Evolutionary conservation across 1,284 basidiomycete genomes (phyloP).

Genomic region (Phylloporus sp.): DNA sequence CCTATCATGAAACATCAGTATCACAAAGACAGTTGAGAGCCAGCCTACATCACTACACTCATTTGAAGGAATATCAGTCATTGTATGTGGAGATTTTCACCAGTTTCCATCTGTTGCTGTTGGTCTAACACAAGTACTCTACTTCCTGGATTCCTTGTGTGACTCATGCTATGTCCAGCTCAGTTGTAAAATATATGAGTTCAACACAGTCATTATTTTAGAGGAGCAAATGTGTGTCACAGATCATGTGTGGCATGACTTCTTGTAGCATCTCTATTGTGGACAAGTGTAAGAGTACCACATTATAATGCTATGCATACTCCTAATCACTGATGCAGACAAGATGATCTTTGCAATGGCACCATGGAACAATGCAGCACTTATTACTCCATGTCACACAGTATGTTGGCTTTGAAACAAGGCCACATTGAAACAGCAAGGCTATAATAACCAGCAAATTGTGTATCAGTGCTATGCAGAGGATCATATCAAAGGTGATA

Average conservation of each 20-base stretch:
- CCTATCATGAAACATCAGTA: too few relatives aligned
- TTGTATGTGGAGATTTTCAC: neutral
- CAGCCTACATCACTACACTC: too few relatives aligned
- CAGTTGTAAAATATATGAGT: neutral
- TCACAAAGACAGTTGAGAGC: too few relatives aligned
- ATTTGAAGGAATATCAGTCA: neutral
- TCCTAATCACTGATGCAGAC: too few relatives aligned
- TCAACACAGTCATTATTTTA: neutral
- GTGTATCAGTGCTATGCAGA: too few relatives aligned
- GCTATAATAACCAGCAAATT: too few relatives aligned
- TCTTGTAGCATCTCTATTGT: neutral
- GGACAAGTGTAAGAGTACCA: neutral
- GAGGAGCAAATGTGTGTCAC: neutral
- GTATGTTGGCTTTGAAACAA: too few relatives aligned
- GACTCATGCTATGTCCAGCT: neutral
- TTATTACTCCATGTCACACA: too few relatives aligned
- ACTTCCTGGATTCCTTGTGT: neutral
- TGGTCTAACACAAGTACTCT: neutral
- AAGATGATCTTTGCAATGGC: too few relatives aligned
- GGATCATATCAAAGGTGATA: too few relatives aligned
- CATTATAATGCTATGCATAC: neutral
- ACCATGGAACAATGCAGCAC: too few relatives aligned
- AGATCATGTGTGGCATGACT: neutral
- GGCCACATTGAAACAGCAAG: too few relatives aligned
- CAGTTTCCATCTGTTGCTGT: neutral